phyloP scores from a whole-genome alignment of 2,329 filamentous ascomycete genomes.

The Aschersonia sp. region DNA sequence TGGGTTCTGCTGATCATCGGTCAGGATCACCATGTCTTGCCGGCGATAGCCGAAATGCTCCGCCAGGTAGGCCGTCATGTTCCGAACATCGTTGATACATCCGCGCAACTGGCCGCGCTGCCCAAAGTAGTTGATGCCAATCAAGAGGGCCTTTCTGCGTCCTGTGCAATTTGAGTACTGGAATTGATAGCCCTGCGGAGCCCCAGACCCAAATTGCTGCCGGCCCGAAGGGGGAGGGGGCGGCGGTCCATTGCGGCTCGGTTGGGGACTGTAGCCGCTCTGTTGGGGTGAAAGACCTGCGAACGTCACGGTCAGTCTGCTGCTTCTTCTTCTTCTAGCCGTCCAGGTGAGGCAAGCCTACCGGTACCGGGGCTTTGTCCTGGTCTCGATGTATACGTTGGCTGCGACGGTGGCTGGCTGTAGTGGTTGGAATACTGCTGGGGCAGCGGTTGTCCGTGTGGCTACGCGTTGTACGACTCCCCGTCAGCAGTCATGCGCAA shows the following conservation, averaged over 20 bases:
- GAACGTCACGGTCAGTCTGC: constrained; percentile 6
- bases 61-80: constrained; percentile 85
- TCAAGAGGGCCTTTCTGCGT: constrained; percentile 72
- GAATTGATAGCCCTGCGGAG: constrained; percentile 67
- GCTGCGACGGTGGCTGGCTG: constrained; percentile 19
- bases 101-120: constrained; percentile 82
- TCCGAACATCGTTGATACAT: constrained; percentile 95
- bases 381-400: constrained; percentile 33
- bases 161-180: constrained; percentile 89
- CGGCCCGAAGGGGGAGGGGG: constrained; percentile 51
- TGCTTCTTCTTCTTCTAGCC: not conserved
- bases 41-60: constrained; percentile 83
- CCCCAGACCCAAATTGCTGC: constrained; percentile 66
- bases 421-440: constrained; percentile 17
- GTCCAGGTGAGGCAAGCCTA: not conserved
- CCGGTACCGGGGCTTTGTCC: constrained; percentile 20
- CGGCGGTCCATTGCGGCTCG: constrained; percentile 27
- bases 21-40: constrained; percentile 94
- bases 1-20: constrained; percentile 90
- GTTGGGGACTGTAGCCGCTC: constrained; percentile 2
- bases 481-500: not conserved
- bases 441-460: constrained; percentile 18
- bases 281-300: constrained; percentile 5
- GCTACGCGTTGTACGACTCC: not conserved
- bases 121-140: constrained; percentile 94